Conservation (phyloP, 208 protist genomes). For the Trypanosoma platydactyli region DNA sequence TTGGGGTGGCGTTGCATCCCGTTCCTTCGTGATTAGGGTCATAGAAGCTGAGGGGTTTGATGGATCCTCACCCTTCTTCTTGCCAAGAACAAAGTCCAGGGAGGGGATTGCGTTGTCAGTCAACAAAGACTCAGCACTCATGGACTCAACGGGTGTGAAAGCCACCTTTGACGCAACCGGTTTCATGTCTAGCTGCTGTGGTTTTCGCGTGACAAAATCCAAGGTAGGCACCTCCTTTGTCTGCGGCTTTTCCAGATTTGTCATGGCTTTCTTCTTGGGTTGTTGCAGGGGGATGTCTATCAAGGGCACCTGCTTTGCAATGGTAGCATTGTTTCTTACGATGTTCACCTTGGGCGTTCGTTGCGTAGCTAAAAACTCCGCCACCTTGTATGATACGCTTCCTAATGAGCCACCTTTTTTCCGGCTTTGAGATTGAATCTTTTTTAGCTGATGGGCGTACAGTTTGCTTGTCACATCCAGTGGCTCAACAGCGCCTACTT, state of each 20-base stretch:
- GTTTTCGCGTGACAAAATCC: slow-evolving; percentile 21
- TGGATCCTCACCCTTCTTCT: neutral
- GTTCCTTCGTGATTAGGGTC: neutral
- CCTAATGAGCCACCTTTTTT: slow-evolving; percentile 73
- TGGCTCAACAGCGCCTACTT: slow-evolving; percentile 71
- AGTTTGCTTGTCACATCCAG: slow-evolving; percentile 52
- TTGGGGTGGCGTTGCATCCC: neutral
- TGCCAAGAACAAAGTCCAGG: slow-evolving; percentile 6
- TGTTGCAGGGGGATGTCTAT: slow-evolving; percentile 50
- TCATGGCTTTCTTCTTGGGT: slow-evolving; percentile 10
- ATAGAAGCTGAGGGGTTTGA: neutral
- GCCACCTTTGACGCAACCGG: slow-evolving; percentile 1
- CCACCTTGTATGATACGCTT: slow-evolving; percentile 82
- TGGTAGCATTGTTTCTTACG: slow-evolving; percentile 17
- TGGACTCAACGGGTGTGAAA: neutral
- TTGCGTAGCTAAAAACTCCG: slow-evolving; percentile 80
- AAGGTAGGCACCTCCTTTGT: slow-evolving; percentile 24
- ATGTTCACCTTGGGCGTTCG: slow-evolving; percentile 27
- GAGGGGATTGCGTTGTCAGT: slow-evolving; percentile 3
- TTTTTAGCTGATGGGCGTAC: slow-evolving; percentile 78
- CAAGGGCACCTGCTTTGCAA: slow-evolving; percentile 61
- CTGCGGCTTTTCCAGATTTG: neutral
- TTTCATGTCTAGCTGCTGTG: neutral
- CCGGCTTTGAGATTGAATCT: slow-evolving; percentile 76
- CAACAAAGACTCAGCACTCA: slow-evolving; percentile 13